A percentile compares a stretch with the other conserved stretches of the same genome.
Evolutionary conservation across 2,329 filamentous ascomycete species (phyloP).

Genomic region (Helotiales sp.): DNA sequence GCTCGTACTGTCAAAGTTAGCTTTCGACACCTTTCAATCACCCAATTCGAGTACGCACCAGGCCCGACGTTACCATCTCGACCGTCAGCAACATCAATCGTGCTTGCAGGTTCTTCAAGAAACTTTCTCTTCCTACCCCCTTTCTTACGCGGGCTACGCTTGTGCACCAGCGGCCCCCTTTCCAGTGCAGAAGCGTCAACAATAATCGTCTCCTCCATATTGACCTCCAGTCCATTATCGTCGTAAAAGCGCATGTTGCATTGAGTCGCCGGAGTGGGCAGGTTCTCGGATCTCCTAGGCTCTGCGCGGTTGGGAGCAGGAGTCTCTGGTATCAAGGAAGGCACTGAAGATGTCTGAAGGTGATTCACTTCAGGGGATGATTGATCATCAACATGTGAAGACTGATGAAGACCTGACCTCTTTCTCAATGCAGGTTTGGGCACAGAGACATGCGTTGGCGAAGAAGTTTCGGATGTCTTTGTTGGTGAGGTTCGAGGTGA

Average conservation of each 20-base stretch:
- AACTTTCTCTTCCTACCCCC: slow-evolving; percentile 25
- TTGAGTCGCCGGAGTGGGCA: neutral
- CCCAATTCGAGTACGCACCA: slow-evolving; percentile 4
- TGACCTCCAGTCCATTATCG: slow-evolving; percentile 16
- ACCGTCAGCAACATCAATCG: slow-evolving; percentile 25
- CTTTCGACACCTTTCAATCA: neutral
- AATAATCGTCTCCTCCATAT: slow-evolving; percentile 23
- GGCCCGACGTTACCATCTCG: slow-evolving; percentile 21
- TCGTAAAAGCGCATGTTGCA: slow-evolving; percentile 2
- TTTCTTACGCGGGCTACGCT: slow-evolving; percentile 5
- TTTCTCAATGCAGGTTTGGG: slow-evolving; percentile 8
- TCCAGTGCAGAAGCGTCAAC: slow-evolving; percentile 22
- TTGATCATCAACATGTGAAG: neutral
- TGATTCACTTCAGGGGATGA: neutral
- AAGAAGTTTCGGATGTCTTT: neutral
- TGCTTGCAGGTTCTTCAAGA: slow-evolving; percentile 6
- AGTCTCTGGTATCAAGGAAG: slow-evolving; percentile 31
- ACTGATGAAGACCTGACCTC: neutral
- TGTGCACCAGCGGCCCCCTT: neutral
- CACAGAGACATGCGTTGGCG: neutral
- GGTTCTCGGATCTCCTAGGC: neutral
- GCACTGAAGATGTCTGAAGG: slow-evolving; percentile 17
- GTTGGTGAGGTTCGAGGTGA: slow-evolving; percentile 4
- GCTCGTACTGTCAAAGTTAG: slow-evolving; percentile 1
- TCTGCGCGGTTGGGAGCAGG: slow-evolving; percentile 14